These are phyloP conservation scores for Volvariella volvacea DNA, from an alignment of 1,284 basidiomycete species.

Conservation along the genomic window DNA sequence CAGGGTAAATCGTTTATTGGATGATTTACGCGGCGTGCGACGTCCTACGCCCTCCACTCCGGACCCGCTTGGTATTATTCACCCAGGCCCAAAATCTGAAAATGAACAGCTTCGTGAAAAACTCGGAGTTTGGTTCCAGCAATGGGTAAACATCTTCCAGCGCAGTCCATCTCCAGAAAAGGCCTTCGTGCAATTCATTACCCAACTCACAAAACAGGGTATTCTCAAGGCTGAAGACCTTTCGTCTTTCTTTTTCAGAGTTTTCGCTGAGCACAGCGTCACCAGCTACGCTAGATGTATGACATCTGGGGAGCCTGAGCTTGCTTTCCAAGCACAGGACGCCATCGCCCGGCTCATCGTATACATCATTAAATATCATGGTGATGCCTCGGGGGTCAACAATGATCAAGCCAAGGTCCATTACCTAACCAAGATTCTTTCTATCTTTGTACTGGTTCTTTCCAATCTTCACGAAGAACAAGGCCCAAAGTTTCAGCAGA, in stretches of 20 bases:
- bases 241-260: constrained; percentile 97
- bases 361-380: constrained; percentile 99
- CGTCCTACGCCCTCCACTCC: constrained; percentile 33
- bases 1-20: constrained; percentile 49
- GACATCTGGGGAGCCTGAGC: constrained; percentile 68
- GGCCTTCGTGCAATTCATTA: constrained; percentile 96
- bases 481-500: constrained; percentile 88
- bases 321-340: constrained; percentile 90
- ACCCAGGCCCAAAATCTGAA: constrained; percentile 44
- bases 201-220: constrained; percentile 91
- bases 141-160: constrained; percentile 96
- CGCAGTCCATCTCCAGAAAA: constrained; percentile 88
- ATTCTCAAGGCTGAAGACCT: constrained; percentile 96
- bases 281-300: constrained; percentile 88
- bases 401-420: constrained; percentile 94
- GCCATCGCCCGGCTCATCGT: constrained; percentile 94
- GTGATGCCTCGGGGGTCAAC: constrained; percentile 83
- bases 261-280: constrained; percentile 93
- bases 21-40: constrained; percentile 65
- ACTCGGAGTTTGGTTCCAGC: constrained; percentile 72
- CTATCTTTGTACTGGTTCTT: constrained; percentile 93
- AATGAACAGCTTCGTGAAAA: constrained; percentile 67
- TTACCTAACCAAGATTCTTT: constrained; percentile 96
- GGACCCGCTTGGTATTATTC: neutral
- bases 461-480: constrained; percentile 95